phyloP scores from a whole-genome alignment of 345 rosid genomes.

The Camelina sativa region DNA sequence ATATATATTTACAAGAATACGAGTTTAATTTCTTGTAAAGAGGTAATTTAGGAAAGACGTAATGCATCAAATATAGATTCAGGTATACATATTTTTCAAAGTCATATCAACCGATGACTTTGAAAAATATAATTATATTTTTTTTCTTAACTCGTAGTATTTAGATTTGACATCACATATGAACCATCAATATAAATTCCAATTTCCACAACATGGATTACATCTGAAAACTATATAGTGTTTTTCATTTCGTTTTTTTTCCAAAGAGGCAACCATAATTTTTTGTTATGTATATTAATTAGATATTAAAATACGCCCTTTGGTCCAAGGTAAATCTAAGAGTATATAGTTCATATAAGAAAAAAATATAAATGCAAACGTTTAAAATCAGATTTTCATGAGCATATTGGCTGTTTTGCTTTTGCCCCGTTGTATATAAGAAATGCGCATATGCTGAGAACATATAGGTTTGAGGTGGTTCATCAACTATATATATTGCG shows the following conservation, averaged over 20 bases:
- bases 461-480: not conserved
- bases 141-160: no score
- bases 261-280: not conserved
- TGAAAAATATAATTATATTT: no score
- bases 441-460: not conserved
- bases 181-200: no score
- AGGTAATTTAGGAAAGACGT: no score
- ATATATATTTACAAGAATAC: no score
- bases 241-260: not conserved
- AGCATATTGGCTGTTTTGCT: not conserved
- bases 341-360: not conserved
- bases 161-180: no score
- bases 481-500: not conserved
- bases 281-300: not conserved
- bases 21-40: no score
- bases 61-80: no score
- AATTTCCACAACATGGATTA: no score
- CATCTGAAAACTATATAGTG: not conserved
- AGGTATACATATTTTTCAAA: no score
- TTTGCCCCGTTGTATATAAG: no score
- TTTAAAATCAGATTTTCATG: not conserved
- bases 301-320: not conserved
- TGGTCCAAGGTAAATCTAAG: not conserved
- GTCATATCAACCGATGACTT: no score
- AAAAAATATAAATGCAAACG: not conserved